Evolutionary conservation across 305 asterid genomes (phyloP), one percentile per base, ranked within the genome.

Genomic region (Rubia peregrina): DNA sequence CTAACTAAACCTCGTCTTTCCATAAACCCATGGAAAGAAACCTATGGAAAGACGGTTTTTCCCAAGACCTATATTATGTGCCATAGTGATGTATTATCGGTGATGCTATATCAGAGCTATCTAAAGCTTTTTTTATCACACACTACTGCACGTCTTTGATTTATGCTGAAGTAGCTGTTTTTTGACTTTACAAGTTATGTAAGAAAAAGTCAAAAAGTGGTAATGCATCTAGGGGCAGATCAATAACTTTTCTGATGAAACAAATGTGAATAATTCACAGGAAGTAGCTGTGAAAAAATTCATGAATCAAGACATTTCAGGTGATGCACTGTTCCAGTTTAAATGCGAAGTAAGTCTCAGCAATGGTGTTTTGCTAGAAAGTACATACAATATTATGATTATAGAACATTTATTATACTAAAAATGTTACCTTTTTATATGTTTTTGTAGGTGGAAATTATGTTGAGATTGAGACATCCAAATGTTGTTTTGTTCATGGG

Each of bases 231-330:
- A 38, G 14, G 49, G 68, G 44, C 13, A 21, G 24, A 36, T 17
- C 7, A 63, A 38, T 36, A 38, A 63, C 68, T 63, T 12, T 38
- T 64, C 51, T 64, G 51, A 40, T 42, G 26, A 63, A 62, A 78
- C 68, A 36, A 74, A 57, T 60, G 61, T 72, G 72, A 73, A 65
- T 76, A 59, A 55, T 36, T 77, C 63, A 60, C 92, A 94, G 99
- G 99, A 94, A 86, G 98, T 94, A 80, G 99, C 99, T 1, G 98
- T 90, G 70, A 94, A 94, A 81, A 94, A 88, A 79, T 91, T 91
- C 77, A 91, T 94, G 96, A 94, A 91, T 72, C 99, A 94, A 87
- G 99, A 94, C 80, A 89, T 94, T 73, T 87, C 98, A 73, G 95
- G 95, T 30, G 92, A 88, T 80, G 99, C 98, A 75, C 97, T 94